phyloP scores from a whole-genome alignment of 805 yeast species.

The Clavispora carvajalis region DNA sequence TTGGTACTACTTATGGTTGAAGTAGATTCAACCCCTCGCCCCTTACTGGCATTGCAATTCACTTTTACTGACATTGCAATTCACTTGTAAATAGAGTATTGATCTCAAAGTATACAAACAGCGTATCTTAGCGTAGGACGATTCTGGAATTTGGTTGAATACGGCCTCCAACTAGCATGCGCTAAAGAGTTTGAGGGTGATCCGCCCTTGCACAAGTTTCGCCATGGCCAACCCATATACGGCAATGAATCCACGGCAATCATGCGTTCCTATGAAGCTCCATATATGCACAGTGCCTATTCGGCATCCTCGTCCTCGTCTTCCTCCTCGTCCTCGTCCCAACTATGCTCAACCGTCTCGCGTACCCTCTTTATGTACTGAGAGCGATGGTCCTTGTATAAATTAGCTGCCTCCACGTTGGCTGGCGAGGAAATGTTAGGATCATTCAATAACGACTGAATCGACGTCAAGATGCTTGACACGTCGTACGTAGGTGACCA shows the following conservation, averaged over 20 bases:
- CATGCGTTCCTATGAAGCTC: conserved; percentile 1
- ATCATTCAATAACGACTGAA: conserved; percentile 88
- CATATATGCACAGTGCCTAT: conserved; percentile 3
- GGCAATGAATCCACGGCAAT: not conserved
- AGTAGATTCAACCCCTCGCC: conserved; percentile 15
- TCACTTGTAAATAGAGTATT: not conserved
- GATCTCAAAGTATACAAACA: too few species aligned
- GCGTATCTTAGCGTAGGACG: too few species aligned
- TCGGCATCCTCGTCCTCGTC: conserved; percentile 38
- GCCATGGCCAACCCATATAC: too few species aligned
- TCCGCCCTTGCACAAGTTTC: too few species aligned
- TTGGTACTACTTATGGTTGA: conserved; percentile 53
- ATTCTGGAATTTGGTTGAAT: too few species aligned
- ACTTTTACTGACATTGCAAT: too few species aligned
- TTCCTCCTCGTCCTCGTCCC: conserved; percentile 76
- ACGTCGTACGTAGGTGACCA: conserved; percentile 99
- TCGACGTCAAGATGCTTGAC: conserved; percentile 87
- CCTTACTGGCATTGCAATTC: too few species aligned
- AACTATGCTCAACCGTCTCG: conserved; percentile 90
- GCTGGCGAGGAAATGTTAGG: conserved; percentile 97
- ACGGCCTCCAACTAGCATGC: too few species aligned
- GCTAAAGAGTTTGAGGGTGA: too few species aligned
- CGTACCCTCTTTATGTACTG: conserved; percentile 89
- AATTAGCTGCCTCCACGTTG: conserved; percentile 93
- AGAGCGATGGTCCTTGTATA: conserved; percentile 90